phyloP scores from a whole-genome alignment of 768 basidiomycete genomes.

The Rhizopogon rudus region DNA sequence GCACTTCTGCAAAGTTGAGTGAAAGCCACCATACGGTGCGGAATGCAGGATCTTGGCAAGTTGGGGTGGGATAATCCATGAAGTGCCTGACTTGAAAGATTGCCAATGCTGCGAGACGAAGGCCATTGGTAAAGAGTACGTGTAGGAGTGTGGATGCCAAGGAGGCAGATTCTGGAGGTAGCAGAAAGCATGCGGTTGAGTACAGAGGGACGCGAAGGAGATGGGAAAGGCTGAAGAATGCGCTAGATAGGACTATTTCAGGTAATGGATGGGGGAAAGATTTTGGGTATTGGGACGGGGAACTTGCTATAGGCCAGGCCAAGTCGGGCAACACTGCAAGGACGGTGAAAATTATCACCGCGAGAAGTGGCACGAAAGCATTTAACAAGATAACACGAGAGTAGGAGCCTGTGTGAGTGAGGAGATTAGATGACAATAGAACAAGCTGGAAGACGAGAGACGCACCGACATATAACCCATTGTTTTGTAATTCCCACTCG shows the following conservation, averaged over 20 bases:
- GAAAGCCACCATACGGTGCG: slow-evolving; percentile 72
- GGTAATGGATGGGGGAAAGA: slow-evolving; percentile 60
- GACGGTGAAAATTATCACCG: slow-evolving; percentile 41
- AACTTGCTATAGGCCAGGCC: slow-evolving; percentile 37
- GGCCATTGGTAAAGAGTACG: slow-evolving; percentile 44
- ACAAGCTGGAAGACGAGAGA: slow-evolving; percentile 1
- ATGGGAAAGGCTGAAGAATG: slow-evolving; percentile 41
- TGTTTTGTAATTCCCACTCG: slow-evolving; percentile 41
- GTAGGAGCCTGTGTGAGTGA: slow-evolving; percentile 52
- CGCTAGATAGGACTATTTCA: slow-evolving; percentile 55
- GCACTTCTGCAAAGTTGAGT: slow-evolving; percentile 62
- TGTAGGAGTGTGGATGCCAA: slow-evolving; percentile 39
- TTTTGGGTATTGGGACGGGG: slow-evolving; percentile 37
- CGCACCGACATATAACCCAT: slow-evolving; percentile 47
- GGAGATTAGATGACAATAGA: neutral
- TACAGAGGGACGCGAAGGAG: slow-evolving; percentile 27
- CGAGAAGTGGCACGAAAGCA: slow-evolving; percentile 53
- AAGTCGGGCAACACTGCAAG: slow-evolving; percentile 47
- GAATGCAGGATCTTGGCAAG: slow-evolving; percentile 56
- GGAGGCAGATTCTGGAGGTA: slow-evolving; percentile 23
- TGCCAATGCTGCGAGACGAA: slow-evolving; percentile 52
- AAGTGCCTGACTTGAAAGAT: slow-evolving; percentile 47
- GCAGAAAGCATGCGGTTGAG: slow-evolving; percentile 28
- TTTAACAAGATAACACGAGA: slow-evolving; percentile 48
- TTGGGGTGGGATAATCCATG: slow-evolving; percentile 37